These are phyloP conservation scores for Yamadazyma taylorii DNA, from an alignment of 1,139 yeast genomes.

Conservation along the genomic window DNA sequence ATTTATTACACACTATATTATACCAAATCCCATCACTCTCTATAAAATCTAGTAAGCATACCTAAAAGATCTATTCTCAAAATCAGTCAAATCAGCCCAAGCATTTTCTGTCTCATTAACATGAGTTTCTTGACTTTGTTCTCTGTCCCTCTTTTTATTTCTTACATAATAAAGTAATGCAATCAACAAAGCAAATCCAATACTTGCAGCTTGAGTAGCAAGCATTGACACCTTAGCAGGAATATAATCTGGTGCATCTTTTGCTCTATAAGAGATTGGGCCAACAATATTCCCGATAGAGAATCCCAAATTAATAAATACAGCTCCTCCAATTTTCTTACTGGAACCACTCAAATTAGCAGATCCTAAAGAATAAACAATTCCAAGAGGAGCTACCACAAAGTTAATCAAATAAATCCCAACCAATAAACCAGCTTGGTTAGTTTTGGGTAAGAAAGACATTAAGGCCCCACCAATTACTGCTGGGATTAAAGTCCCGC, in stretches of 20 bases:
- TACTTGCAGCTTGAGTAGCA: conserved; percentile 29
- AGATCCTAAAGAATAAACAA: conserved; percentile 24
- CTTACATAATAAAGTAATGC: conserved; percentile 21
- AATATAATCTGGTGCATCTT: conserved; percentile 26
- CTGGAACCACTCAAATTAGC: conserved; percentile 28
- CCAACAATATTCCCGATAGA: conserved; percentile 28
- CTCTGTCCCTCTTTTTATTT: conserved; percentile 26
- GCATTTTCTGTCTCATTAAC: conserved; percentile 21
- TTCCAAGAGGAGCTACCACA: conserved; percentile 20
- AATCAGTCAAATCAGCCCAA: conserved; percentile 37
- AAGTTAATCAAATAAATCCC: conserved; percentile 21
- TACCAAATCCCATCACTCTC: neutral
- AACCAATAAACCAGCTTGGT: conserved; percentile 28
- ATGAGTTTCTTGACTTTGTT: conserved; percentile 4
- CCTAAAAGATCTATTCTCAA: conserved; percentile 32
- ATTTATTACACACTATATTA: too few relatives aligned
- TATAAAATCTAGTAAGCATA: conserved; percentile 21
- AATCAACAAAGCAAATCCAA: conserved; percentile 29
- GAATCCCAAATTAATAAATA: conserved; percentile 22
- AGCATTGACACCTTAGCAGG: conserved; percentile 37
- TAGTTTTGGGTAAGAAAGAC: conserved; percentile 32
- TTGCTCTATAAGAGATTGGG: conserved; percentile 34
- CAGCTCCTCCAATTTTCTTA: conserved; percentile 24
- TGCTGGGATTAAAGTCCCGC: conserved; percentile 16
- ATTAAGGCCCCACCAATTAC: conserved; percentile 27